Conservation (phyloP, 1,284 basidiomycete genomes). For the Jaminaea rosea region DNA sequence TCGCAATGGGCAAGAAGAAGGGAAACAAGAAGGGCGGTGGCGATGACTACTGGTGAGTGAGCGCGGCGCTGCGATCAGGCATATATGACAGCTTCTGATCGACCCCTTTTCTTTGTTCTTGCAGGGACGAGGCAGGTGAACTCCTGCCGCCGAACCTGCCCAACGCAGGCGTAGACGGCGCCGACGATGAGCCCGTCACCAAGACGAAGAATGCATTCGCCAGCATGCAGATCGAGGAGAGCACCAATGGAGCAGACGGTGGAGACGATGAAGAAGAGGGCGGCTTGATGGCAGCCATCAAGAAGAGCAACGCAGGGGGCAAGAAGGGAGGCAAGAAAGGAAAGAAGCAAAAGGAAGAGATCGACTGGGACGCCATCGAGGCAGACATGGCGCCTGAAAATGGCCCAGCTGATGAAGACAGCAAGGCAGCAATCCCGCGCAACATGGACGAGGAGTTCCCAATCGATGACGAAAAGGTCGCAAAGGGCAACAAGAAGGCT, state of each 20-base stretch:
- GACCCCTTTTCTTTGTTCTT: background rate
- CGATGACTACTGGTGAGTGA: conserved; percentile 31
- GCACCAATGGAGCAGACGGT: conserved; percentile 3
- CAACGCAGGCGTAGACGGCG: background rate
- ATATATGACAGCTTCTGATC: background rate
- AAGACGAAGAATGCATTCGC: conserved; percentile 9
- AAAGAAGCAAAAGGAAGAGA: conserved; percentile 38
- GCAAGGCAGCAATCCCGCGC: conserved; percentile 24
- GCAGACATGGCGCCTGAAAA: conserved; percentile 34
- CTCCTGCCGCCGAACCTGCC: conserved; percentile 19
- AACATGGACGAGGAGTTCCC: conserved; percentile 27
- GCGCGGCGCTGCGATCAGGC: background rate
- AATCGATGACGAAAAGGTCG: conserved; percentile 20
- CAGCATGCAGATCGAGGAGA: conserved; percentile 8
- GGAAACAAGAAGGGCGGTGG: conserved; percentile 28
- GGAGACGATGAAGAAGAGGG: conserved; percentile 28
- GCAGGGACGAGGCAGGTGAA: conserved; percentile 29
- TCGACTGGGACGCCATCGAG: conserved; percentile 19
- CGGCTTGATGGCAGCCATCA: conserved; percentile 24
- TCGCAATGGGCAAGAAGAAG: conserved; percentile 38
- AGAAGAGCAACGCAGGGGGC: conserved; percentile 6
- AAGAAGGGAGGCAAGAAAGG: conserved; percentile 24
- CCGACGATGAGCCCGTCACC: conserved; percentile 5
- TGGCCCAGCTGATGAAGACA: conserved; percentile 8
- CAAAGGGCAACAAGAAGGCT: conserved; percentile 9